These are phyloP conservation scores for Lupinus albus DNA, from an alignment of 306 rosid species.

Conservation along the genomic window DNA sequence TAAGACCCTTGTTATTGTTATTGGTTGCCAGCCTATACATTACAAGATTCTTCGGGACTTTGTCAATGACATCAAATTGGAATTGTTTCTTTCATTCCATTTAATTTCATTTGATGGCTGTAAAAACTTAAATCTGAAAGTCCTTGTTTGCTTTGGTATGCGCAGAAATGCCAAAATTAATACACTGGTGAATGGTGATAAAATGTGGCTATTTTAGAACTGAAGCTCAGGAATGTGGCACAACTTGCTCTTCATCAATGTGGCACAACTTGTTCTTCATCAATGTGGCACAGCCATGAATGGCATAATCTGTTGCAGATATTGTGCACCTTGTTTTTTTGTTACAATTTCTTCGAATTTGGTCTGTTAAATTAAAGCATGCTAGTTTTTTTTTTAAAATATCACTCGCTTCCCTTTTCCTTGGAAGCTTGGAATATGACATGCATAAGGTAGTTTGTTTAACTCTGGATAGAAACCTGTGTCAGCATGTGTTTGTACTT, in stretches of 20 bases:
- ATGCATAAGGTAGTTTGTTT: conserved; percentile 5
- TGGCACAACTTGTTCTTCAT: background rate
- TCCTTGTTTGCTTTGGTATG: conserved; percentile 3
- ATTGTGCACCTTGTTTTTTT: background rate
- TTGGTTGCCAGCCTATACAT: background rate
- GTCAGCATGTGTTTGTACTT: background rate
- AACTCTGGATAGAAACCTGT: conserved; percentile 17
- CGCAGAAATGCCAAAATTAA: conserved; percentile 1
- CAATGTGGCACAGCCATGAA: conserved; percentile 2
- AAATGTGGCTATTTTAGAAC: conserved; percentile 10
- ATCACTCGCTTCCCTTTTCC: background rate
- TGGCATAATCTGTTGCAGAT: conserved; percentile 2
- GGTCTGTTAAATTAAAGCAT: background rate
- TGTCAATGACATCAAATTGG: background rate
- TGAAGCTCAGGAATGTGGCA: conserved; percentile 2
- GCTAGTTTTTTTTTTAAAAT: background rate
- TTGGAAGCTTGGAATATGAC: conserved; percentile 8
- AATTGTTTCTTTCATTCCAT: conserved; percentile 26
- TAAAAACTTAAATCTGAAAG: background rate
- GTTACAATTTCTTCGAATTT: conserved; percentile 13
- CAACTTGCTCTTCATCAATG: conserved; percentile 14
- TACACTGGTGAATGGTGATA: conserved; percentile 3
- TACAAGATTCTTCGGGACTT: background rate
- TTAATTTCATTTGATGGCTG: background rate
- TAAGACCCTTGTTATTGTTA: background rate